Evolutionary conservation across 805 yeast species (phyloP).

Genomic region (Candida montana): DNA sequence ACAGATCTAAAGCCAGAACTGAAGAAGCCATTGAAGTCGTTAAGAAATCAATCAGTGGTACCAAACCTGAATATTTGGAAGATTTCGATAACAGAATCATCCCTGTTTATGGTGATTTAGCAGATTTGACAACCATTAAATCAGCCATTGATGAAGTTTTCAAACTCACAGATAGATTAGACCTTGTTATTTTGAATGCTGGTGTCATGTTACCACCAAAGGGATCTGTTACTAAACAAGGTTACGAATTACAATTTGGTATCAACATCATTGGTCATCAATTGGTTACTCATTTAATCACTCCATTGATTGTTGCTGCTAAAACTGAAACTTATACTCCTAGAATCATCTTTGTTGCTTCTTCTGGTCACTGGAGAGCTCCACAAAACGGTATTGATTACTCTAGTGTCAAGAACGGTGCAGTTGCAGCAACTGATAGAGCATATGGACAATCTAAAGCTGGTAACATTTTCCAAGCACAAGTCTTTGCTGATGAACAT

Average conservation of each 20-base stretch:
- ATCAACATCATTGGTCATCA: slow-evolving; percentile 43
- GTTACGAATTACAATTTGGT: slow-evolving; percentile 42
- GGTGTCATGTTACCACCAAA: slow-evolving; percentile 38
- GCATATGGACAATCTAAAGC: slow-evolving; percentile 41
- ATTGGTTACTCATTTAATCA: slow-evolving; percentile 34
- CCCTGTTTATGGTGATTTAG: slow-evolving; percentile 28
- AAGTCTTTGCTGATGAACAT: slow-evolving; percentile 30
- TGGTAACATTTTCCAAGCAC: slow-evolving; percentile 31
- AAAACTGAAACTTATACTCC: slow-evolving; percentile 17
- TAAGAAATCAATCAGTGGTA: slow-evolving; percentile 20
- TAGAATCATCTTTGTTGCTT: slow-evolving; percentile 42
- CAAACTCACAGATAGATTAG: slow-evolving; percentile 22
- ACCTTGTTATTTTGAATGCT: slow-evolving; percentile 39
- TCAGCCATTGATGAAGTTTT: slow-evolving; percentile 30
- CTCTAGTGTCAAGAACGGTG: slow-evolving; percentile 24
- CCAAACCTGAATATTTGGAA: slow-evolving; percentile 7
- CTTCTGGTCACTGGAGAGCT: slow-evolving; percentile 32
- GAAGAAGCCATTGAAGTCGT: slow-evolving; percentile 26
- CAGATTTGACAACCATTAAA: slow-evolving; percentile 38
- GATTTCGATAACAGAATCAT: slow-evolving; percentile 19
- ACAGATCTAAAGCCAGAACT: slow-evolving; percentile 32
- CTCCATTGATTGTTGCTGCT: slow-evolving; percentile 30
- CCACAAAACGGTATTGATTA: slow-evolving; percentile 28
- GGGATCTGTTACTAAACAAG: slow-evolving; percentile 36
- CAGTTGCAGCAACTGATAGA: slow-evolving; percentile 1